These are phyloP conservation scores for Aspergillus nomiae DNA, from an alignment of 2,329 filamentous ascomycete species.

Conservation along the genomic window DNA sequence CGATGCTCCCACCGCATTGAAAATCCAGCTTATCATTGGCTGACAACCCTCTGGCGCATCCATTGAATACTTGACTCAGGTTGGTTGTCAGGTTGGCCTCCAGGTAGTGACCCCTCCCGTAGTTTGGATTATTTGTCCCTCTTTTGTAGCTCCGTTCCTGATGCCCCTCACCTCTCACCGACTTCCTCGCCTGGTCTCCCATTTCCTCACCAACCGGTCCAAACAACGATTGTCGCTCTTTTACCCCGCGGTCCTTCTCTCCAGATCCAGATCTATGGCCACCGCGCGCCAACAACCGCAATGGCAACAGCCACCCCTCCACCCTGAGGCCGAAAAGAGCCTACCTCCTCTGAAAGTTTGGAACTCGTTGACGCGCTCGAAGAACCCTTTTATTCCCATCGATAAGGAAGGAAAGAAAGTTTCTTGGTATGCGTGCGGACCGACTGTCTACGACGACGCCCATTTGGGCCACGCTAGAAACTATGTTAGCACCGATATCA, in stretches of 20 bases:
- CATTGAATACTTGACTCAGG: background rate
- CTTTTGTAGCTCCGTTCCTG: slow-evolving; percentile 19
- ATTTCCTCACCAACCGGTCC: slow-evolving; percentile 3
- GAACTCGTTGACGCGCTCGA: slow-evolving; percentile 76
- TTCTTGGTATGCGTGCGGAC: slow-evolving; percentile 87
- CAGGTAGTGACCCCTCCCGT: background rate
- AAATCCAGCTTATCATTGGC: background rate
- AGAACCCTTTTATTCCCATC: slow-evolving; percentile 73
- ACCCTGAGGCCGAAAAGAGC: slow-evolving; percentile 32
- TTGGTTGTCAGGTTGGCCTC: slow-evolving; percentile 9
- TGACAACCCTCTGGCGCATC: background rate
- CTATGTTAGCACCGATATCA: slow-evolving; percentile 88
- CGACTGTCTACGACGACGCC: slow-evolving; percentile 80
- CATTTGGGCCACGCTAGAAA: slow-evolving; percentile 84
- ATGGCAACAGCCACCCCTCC: slow-evolving; percentile 44
- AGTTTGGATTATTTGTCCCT: slow-evolving; percentile 14
- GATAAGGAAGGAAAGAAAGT: slow-evolving; percentile 68
- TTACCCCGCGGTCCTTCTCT: slow-evolving; percentile 18
- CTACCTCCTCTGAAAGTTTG: slow-evolving; percentile 69
- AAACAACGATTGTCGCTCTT: slow-evolving; percentile 4
- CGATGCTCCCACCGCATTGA: background rate
- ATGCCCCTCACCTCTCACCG: slow-evolving; percentile 27
- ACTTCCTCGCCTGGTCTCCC: slow-evolving; percentile 15
- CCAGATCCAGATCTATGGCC: slow-evolving; percentile 27
- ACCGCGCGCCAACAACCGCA: slow-evolving; percentile 46